phyloP scores from a whole-genome alignment of 2,329 filamentous ascomycete species.

The Teratosphaeria destructans region DNA sequence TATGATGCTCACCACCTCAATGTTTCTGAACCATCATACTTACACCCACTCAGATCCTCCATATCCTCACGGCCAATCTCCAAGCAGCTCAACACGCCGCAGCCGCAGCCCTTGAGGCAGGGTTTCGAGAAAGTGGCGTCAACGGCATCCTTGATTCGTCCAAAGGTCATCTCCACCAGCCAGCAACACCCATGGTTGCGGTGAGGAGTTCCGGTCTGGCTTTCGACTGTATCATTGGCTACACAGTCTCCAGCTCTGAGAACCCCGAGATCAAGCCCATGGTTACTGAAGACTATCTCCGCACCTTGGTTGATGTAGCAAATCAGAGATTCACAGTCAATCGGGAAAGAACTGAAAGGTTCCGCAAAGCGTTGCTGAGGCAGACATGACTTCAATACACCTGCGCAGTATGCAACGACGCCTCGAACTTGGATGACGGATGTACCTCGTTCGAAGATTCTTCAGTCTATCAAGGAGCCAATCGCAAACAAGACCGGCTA shows the following conservation, averaged over 20 bases:
- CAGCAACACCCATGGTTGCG: slow-evolving; percentile 55
- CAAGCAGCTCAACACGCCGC: slow-evolving; percentile 66
- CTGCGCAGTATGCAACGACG: not conserved
- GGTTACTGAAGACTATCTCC: slow-evolving; percentile 59
- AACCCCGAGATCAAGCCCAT: slow-evolving; percentile 35
- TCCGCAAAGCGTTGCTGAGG: slow-evolving; percentile 41
- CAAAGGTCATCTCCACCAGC: not conserved
- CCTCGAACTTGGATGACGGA: not conserved
- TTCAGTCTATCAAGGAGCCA: too few relatives aligned
- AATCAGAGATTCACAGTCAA: slow-evolving; percentile 69
- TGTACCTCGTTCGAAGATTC: not conserved
- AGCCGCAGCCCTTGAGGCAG: slow-evolving; percentile 64
- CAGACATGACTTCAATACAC: not conserved
- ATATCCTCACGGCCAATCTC: slow-evolving; percentile 68
- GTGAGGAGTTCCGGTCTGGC: slow-evolving; percentile 73
- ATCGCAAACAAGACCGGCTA: too few relatives aligned
- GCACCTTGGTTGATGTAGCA: slow-evolving; percentile 55
- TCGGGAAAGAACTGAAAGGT: slow-evolving; percentile 54
- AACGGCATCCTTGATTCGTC: slow-evolving; percentile 13
- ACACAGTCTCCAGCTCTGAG: slow-evolving; percentile 7
- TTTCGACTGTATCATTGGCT: slow-evolving; percentile 72
- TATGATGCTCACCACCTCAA: not conserved
- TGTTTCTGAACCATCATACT: not conserved
- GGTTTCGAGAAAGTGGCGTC: slow-evolving; percentile 84
- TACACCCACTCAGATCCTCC: slow-evolving; percentile 58